Evolutionary conservation across 2,329 filamentous ascomycete genomes (phyloP), one percentile per base, ranked within the genome.

Genomic region (Sporothrix pseudoabietina): DNA sequence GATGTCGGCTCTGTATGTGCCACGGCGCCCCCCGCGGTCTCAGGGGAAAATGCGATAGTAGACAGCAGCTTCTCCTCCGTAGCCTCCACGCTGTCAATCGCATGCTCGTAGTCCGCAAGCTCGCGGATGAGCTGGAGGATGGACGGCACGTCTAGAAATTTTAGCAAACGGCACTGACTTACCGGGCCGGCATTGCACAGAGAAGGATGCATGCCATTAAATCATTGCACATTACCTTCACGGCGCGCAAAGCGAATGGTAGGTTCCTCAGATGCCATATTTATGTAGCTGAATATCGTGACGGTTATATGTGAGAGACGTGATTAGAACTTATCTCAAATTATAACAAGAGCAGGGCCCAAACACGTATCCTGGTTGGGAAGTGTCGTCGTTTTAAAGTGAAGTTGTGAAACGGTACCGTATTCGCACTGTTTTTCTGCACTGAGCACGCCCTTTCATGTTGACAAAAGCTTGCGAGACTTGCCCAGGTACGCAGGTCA

Each of bases 41-140:
- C 83, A 1, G 86, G 80, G 2, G 91, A 91, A 81, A 97, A 97
- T 63, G 93, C 92, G 76, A 98, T 90, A 30, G 94, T 97, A 47
- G 85, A 83, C 9, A 86, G 82, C 49, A 98, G 90, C 32, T 88
- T 89, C 44, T 90, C 87, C 76, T 92, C 87, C 35, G 94, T 98
- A 0, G 95, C 94, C 80, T 93, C 87, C 76, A 97, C 94, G 76
- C 86, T 83, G 77, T 90, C 84, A 2, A 90, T 84, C 78, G 92
- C 92, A 39, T 95, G 90, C 81, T 98, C 94, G 84, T 98, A 97
- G 77, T 90, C 88, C 77, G 95, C 95, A 9, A 98, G 90, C 79
- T 94, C 95, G 72, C 89, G 87, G 82, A 98, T 94, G 79, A 98
- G 86, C 77, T 86, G 83, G 35, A 97, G 88, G 80, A 98, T 97